Evolutionary conservation across 768 basidiomycete species (phyloP).

Genomic region (Lentinula detonsa): DNA sequence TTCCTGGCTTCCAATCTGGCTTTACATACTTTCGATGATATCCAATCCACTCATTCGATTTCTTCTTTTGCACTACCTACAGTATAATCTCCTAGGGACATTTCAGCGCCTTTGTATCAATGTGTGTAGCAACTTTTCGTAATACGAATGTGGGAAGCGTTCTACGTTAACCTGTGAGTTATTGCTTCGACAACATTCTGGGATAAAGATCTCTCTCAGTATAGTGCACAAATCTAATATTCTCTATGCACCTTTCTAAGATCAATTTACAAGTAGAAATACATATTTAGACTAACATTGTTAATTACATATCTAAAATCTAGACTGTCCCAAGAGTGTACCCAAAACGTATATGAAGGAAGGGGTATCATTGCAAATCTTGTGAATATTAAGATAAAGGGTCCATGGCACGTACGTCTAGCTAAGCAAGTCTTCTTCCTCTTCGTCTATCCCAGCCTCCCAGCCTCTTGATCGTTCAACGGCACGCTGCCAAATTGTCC

Average conservation of each 20-base stretch:
- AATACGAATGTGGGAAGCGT: background rate
- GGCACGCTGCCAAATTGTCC: conserved; percentile 84
- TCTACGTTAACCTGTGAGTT: background rate
- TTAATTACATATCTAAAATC: background rate
- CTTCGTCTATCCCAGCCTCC: conserved; percentile 32
- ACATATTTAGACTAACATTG: background rate
- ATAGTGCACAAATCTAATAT: background rate
- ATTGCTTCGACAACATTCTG: too few relatives aligned
- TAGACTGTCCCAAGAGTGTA: background rate
- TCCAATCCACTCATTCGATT: conserved; percentile 10
- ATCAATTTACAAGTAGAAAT: background rate
- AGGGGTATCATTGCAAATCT: background rate
- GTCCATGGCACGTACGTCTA: background rate
- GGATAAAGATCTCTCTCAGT: too few relatives aligned
- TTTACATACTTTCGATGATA: conserved; percentile 11
- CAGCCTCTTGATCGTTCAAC: conserved; percentile 80
- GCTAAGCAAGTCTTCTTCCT: background rate
- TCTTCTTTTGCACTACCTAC: conserved; percentile 9
- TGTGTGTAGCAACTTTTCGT: background rate
- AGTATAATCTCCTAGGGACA: conserved; percentile 1
- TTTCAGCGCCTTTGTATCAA: background rate
- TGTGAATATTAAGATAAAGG: background rate
- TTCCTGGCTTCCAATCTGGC: conserved; percentile 11
- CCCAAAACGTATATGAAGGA: background rate
- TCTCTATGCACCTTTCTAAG: background rate